Evolutionary conservation across 306 rosid species (phyloP).

Genomic region (Sesbania bispinosa): DNA sequence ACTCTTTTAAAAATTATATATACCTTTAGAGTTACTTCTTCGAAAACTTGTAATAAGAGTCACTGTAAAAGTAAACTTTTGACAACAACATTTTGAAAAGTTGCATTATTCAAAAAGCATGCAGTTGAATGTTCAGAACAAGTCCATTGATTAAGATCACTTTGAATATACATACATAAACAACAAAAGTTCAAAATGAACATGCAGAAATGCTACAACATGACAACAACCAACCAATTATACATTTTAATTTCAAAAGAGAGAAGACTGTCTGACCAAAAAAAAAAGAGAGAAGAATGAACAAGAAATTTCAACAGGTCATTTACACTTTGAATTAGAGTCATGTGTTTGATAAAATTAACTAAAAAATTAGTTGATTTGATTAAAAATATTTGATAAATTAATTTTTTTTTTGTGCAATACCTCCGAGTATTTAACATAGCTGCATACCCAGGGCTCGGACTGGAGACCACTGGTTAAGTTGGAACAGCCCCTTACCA

Average conservation of each 20-base stretch:
- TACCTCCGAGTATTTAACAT: too few relatives aligned
- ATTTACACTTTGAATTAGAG: too few relatives aligned
- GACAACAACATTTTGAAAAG: constrained; percentile 40
- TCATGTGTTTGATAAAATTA: too few relatives aligned
- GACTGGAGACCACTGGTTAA: too few relatives aligned
- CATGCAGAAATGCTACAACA: constrained; percentile 30
- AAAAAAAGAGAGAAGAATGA: too few relatives aligned
- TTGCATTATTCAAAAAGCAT: constrained; percentile 49
- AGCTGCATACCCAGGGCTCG: too few relatives aligned
- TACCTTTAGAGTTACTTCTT: constrained; percentile 42
- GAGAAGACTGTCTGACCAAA: too few relatives aligned
- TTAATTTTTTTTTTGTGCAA: too few relatives aligned
- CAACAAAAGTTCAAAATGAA: constrained; percentile 7
- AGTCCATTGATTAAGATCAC: constrained; percentile 28
- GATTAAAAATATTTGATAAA: too few relatives aligned
- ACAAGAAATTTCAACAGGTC: not conserved
- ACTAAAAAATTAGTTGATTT: too few relatives aligned
- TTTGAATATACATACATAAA: constrained; percentile 19
- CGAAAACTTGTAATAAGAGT: constrained; percentile 41
- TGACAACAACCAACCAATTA: constrained; percentile 5
- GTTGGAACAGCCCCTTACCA: too few relatives aligned
- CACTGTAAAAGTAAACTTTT: constrained; percentile 46
- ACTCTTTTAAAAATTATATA: constrained; percentile 30
- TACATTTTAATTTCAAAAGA: not conserved
- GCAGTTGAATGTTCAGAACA: constrained; percentile 43